Conservation (phyloP, 1,284 basidiomycete genomes). For the Fistulina hepatica region DNA sequence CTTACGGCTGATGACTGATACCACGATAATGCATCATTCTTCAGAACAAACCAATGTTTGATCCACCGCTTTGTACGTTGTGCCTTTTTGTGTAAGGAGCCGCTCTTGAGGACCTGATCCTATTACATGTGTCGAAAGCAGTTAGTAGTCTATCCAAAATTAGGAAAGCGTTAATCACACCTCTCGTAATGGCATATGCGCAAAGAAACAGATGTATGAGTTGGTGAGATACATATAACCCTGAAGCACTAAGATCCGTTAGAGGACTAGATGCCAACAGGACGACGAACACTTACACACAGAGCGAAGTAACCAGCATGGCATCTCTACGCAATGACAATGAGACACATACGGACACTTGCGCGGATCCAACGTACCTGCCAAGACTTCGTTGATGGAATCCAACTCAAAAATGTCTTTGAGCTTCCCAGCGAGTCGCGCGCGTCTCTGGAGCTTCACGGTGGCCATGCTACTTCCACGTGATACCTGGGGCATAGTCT, state of each 20-base stretch:
- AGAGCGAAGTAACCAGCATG: conserved; percentile 80
- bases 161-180: conserved; percentile 29
- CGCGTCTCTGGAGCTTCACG: conserved; percentile 56
- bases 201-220: conserved; percentile 91
- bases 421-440: conserved; percentile 71
- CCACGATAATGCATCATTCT: conserved; percentile 91
- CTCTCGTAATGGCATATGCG: conserved; percentile 84
- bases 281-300: conserved; percentile 51
- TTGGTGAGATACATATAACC: conserved; percentile 95
- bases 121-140: conserved; percentile 23
- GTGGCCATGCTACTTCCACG: conserved; percentile 60
- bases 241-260: conserved; percentile 60
- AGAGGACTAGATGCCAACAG: conserved; percentile 10
- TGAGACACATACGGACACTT: conserved; percentile 7
- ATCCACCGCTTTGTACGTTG: conserved; percentile 81
- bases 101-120: conserved; percentile 84
- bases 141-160: too few species aligned
- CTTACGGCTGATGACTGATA: conserved; percentile 83
- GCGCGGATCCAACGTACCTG: conserved; percentile 39
- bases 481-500: conserved; percentile 20
- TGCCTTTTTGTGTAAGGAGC: conserved; percentile 74
- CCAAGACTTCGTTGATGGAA: conserved; percentile 71
- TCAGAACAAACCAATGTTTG: conserved; percentile 89
- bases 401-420: conserved; percentile 77
- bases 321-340: conserved; percentile 54